Conservation (phyloP, 306 rosid genomes). For the Quercus engelmannii region DNA sequence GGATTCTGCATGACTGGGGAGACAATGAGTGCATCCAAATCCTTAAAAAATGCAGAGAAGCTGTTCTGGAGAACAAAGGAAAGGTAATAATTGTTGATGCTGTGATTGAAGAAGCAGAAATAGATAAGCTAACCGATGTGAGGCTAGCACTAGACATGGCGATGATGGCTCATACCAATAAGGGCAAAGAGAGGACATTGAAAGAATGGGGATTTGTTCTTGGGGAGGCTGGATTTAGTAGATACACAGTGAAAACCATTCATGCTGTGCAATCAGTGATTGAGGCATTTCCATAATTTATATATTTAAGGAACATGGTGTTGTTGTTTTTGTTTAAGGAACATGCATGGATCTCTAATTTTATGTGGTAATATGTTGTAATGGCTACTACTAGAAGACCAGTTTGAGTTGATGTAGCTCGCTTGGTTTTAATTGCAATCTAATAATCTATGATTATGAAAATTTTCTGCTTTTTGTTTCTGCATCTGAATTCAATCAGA, state of each 20-base stretch:
- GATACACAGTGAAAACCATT: constrained; percentile 26
- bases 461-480: too few species aligned
- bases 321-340: too few species aligned
- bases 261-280: constrained; percentile 40
- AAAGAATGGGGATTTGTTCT: constrained; percentile 54
- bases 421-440: too few species aligned
- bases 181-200: constrained; percentile 50
- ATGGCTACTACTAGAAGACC: too few species aligned
- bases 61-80: constrained; percentile 42
- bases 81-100: constrained; percentile 55
- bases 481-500: too few species aligned
- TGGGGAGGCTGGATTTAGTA: constrained; percentile 43
- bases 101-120: constrained; percentile 26
- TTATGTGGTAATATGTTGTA: too few species aligned
- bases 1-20: constrained; percentile 56
- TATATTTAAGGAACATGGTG: background rate
- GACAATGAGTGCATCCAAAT: constrained; percentile 56
- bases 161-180: constrained; percentile 57
- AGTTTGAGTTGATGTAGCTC: too few species aligned
- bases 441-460: too few species aligned
- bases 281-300: constrained; percentile 33
- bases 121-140: constrained; percentile 22
- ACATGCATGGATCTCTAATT: too few species aligned
- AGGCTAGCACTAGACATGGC: constrained; percentile 52
- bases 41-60: constrained; percentile 50